Conservation (phyloP, 78 protist species). For the Monocercomonoides exilis region DNA sequence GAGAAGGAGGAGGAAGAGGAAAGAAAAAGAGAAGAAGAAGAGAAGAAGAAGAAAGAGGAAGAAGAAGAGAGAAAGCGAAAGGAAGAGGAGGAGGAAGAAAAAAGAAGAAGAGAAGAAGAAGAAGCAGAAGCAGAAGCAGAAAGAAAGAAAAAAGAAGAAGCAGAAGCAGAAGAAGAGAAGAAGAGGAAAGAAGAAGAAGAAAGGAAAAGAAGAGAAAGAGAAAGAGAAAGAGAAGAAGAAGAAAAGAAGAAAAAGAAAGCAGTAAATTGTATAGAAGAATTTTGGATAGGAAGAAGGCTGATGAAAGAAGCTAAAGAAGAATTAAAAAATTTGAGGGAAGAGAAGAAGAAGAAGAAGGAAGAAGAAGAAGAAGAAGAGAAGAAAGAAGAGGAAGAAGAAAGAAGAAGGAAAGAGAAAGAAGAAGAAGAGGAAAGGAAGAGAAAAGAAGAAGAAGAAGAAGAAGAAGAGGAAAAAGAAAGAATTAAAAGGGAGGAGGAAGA, state of each 20-base stretch:
- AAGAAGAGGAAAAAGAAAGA: too few species aligned
- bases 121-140: too few species aligned
- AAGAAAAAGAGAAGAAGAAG: background rate
- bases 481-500: too few species aligned
- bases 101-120: background rate
- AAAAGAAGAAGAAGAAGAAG: background rate
- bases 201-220: background rate
- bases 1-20: background rate
- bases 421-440: constrained; percentile 3
- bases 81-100: too few species aligned
- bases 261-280: background rate
- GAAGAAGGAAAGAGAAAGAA: background rate
- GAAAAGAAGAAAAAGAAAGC: background rate
- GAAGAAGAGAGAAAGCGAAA: background rate
- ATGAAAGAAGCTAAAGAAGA: too few species aligned
- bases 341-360: background rate
- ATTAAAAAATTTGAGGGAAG: too few species aligned
- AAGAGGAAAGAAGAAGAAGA: background rate
- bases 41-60: background rate
- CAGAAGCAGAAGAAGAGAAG: too few species aligned
- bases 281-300: background rate
- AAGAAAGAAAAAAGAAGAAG: too few species aligned
- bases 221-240: too few species aligned
- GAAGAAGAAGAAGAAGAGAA: background rate
- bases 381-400: too few species aligned